Evolutionary conservation across 129 eudicot species (phyloP), one percentile per base, ranked within the genome.

Genomic region (Chrysanthemum makinoi): DNA sequence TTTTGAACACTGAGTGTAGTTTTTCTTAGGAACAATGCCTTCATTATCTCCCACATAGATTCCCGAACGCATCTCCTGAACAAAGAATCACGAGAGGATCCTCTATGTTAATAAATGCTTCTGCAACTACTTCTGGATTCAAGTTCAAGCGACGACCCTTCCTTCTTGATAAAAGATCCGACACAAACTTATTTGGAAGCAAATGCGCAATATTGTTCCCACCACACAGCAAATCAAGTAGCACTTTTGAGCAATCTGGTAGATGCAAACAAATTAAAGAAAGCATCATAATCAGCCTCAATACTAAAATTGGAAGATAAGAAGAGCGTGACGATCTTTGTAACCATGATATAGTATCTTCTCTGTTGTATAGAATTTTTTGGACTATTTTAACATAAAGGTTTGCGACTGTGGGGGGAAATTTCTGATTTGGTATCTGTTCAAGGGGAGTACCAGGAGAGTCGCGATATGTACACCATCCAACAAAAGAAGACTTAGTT

Each of bases 51-150:
- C 30, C 50, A 47, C 8, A 33, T 51, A 18, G 43, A 35, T 15
- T 26, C 19, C 71, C 22, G 20, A 50, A 64, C 1, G 5, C 39
- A 33, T 33, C 39, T 33, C 5, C 9, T 15, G 39, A 73, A 26
- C 58, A 58, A 16, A 83, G 77, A 47, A 82, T 67, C 20, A 82
- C 50, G 6, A 86, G 83, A 70, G 91, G 91, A 77, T 86, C 82
- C n/a, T 53, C 87, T 19, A 71, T 3, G 26, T 20, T 71, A 16
- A 56, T 53, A 44, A 57, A 57, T 6, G 81, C 68, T 18, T 82
- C 73, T 18, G 87, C 87, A 48, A 56, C 53, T 7, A 75, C 76
- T 59, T 82, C 26, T 13, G 55, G 73, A 52, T 18, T 44, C 2
- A 75, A 48, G 28, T 62, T 12, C 14, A 65, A 5, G 12, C 3